Evolutionary conservation across 2,329 filamentous ascomycete species (phyloP).

Genomic region (Fusarium avenaceum): DNA sequence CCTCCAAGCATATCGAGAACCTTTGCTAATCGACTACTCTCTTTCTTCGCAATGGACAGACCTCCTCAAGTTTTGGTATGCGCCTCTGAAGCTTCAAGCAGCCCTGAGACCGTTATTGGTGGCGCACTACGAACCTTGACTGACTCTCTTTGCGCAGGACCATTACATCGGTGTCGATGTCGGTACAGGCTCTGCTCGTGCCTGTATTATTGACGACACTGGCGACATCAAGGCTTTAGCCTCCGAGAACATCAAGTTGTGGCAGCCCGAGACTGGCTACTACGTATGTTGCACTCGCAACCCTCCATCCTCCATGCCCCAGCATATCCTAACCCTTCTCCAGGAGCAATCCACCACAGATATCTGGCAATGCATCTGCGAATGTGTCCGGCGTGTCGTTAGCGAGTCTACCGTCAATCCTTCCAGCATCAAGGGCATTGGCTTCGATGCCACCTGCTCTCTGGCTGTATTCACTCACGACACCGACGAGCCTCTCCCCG

Average conservation of each 20-base stretch:
- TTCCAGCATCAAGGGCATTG: constrained; percentile 84
- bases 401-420: constrained; percentile 84
- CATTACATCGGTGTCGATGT: constrained; percentile 91
- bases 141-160: constrained; percentile 56
- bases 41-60: constrained; percentile 50
- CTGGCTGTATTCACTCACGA: constrained; percentile 90
- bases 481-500: constrained; percentile 90
- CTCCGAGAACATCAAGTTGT: constrained; percentile 81
- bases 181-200: constrained; percentile 93
- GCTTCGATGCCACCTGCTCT: constrained; percentile 99
- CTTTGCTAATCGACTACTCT: constrained; percentile 27
- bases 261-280: constrained; percentile 81
- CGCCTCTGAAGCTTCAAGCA: not conserved
- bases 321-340: constrained; percentile 17
- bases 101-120: constrained; percentile 14
- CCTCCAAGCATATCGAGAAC: constrained; percentile 9
- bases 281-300: constrained; percentile 67
- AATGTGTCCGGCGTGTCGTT: constrained; percentile 85
- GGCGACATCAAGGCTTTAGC: constrained; percentile 87
- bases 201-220: constrained; percentile 92
- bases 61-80: constrained; percentile 54
- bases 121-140: constrained; percentile 17
- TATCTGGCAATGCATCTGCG: constrained; percentile 96
- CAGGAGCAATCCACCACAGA: constrained; percentile 97
- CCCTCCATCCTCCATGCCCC: too few species aligned